Conservation (phyloP, 495 filamentous ascomycete species). For the Aspergillus leporis region DNA sequence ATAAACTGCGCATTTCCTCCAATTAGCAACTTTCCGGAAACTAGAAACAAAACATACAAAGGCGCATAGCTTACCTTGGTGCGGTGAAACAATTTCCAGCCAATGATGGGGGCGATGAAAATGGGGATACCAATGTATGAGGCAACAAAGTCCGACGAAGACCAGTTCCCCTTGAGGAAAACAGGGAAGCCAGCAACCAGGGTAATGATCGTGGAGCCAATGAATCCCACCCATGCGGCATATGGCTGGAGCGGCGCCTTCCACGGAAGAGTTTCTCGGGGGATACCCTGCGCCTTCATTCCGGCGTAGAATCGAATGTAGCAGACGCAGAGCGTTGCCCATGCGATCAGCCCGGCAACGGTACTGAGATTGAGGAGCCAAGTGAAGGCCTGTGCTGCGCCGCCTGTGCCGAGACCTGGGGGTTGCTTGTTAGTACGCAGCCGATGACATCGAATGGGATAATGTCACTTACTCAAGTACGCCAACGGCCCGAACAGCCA, state of each 20-base stretch:
- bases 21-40: background rate
- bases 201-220: constrained; percentile 53
- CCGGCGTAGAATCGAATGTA: constrained; percentile 64
- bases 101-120: constrained; percentile 56
- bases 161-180: constrained; percentile 39
- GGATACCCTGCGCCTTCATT: constrained; percentile 58
- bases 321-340: constrained; percentile 59
- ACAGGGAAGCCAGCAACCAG: constrained; percentile 44
- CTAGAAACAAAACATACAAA: background rate
- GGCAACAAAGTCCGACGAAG: constrained; percentile 52
- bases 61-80: constrained; percentile 37
- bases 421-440: constrained; percentile 3
- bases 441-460: background rate
- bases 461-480: constrained; percentile 31
- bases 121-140: constrained; percentile 59
- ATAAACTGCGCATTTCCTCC: constrained; percentile 20
- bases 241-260: constrained; percentile 61
- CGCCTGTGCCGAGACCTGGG: constrained; percentile 39
- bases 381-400: constrained; percentile 49
- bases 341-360: constrained; percentile 61
- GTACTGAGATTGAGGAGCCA: constrained; percentile 64
- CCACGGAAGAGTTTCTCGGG: constrained; percentile 57
- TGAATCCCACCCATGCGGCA: constrained; percentile 58
- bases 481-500: constrained; percentile 35
- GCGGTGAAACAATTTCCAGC: constrained; percentile 59